A percentile compares a stretch with the other conserved stretches of the same genome.
Evolutionary conservation across 768 basidiomycete species (phyloP).

Genomic region (Boletus tomentosulus): DNA sequence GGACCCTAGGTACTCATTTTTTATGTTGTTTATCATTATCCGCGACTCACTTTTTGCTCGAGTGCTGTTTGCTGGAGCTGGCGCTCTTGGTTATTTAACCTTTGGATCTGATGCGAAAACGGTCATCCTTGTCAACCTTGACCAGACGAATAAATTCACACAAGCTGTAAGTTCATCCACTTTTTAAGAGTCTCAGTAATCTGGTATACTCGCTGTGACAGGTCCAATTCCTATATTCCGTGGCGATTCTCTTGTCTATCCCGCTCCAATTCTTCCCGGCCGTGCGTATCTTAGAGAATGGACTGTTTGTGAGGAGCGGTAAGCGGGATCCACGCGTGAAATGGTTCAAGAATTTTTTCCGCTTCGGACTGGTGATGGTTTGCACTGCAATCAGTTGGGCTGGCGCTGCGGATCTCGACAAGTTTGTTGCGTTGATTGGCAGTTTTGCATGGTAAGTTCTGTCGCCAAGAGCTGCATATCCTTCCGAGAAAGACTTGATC

Average conservation of each 20-base stretch:
- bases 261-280: constrained; percentile 98
- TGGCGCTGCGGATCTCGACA: constrained; percentile 88
- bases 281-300: constrained; percentile 95
- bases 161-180: constrained; percentile 61
- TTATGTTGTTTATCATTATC: background rate
- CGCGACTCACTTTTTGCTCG: constrained; percentile 8
- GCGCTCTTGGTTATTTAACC: constrained; percentile 80
- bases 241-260: constrained; percentile 88
- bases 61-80: constrained; percentile 87
- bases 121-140: constrained; percentile 92
- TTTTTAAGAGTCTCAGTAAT: constrained; percentile 4
- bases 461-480: background rate
- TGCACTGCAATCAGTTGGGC: constrained; percentile 80
- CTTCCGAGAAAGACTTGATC: constrained; percentile 10
- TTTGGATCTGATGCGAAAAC: constrained; percentile 88
- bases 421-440: constrained; percentile 91
- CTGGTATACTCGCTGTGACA: constrained; percentile 21
- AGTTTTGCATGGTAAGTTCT: constrained; percentile 83
- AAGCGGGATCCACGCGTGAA: constrained; percentile 80
- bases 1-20: constrained; percentile 55
- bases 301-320: constrained; percentile 83
- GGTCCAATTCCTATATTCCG: constrained; percentile 85
- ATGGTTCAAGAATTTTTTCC: constrained; percentile 94
- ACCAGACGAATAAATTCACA: constrained; percentile 77
- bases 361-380: constrained; percentile 67